phyloP scores from a whole-genome alignment of 768 basidiomycete genomes.

The Mycena maculata region DNA sequence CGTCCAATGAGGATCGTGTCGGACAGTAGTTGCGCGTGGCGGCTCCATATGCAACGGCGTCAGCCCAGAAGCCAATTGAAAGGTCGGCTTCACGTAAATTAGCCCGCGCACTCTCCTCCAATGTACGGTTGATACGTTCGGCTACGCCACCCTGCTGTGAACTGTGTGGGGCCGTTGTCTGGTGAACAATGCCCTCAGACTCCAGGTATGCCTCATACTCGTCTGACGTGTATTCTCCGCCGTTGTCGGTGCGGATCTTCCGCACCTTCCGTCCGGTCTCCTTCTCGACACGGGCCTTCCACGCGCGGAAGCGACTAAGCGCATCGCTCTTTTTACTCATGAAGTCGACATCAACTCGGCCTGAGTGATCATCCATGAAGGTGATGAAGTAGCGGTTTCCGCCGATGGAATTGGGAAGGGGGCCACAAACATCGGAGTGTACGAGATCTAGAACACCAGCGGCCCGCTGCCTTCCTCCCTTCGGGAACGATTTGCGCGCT shows the following conservation, averaged over 20 bases:
- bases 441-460: slow-evolving; percentile 15
- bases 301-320: background rate
- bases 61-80: slow-evolving; percentile 7
- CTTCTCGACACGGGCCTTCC: slow-evolving; percentile 6
- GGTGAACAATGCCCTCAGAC: background rate
- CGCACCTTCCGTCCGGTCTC: background rate
- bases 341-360: background rate
- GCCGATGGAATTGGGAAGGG: background rate
- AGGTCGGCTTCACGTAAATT: background rate
- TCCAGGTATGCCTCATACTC: background rate
- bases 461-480: background rate
- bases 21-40: slow-evolving; percentile 1
- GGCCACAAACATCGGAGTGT: slow-evolving; percentile 3
- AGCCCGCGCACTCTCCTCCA: background rate
- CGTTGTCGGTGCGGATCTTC: background rate
- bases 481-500: background rate
- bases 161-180: slow-evolving; percentile 1
- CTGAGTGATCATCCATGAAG: background rate
- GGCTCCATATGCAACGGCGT: background rate
- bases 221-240: background rate
- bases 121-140: background rate
- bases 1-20: slow-evolving; percentile 2
- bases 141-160: slow-evolving; percentile 3
- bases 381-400: slow-evolving; percentile 11
- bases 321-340: background rate